Evolutionary conservation across 192 early-diverging fungal genomes (phyloP), one percentile per base, ranked within the genome.

Genomic region (Obelidium mucronatum): DNA sequence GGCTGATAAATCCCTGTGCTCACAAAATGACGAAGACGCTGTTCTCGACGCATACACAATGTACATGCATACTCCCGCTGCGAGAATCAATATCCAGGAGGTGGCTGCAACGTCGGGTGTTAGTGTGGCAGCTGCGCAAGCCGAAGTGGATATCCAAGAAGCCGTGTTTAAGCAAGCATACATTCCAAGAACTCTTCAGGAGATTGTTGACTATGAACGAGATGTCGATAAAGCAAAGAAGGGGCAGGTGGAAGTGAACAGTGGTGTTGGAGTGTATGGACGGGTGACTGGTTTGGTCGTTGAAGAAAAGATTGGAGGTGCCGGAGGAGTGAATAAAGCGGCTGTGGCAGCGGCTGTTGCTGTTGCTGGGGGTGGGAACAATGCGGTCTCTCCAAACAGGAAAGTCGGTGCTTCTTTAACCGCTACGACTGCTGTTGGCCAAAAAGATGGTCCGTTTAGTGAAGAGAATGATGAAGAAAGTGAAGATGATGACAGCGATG

Each of bases 101-200:
- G 67, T 54, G 6, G 67, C 67, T 8, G 35, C 42, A 8, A 24
- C 11, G 26, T 42, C 30, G 37, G 40, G 67, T 28, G 48, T 69
- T 13, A 53, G 48, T 33, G 67, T 69, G 24, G 67, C 58, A 81
- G 84, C 36, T 79, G 24, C 74, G 77, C 56, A 74, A n/a, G 78
- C 75, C 19, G 60, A 65, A 15, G 78, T 77, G 1, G 76, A 85
- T 40, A 79, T 92, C 0, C 93, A 96, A 67, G 97, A 97, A 79
- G 92, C 94, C 33, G 93, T 99, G 13, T 99, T 99, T 75, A 85
- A 93, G 72, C 89, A 96, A 74, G 88, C 92, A 31, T 99, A 93
- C 78, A 95, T 99, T 54, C 97, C 97, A 26, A 88, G 94, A 2
- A 94, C 93, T 8, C 85, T 99, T 52, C 91, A 95, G 52, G 95